A percentile compares a stretch with the other conserved stretches of the same genome.
Conservation (phyloP, 495 filamentous ascomycete genomes). For the Neurospora sp. region DNA sequence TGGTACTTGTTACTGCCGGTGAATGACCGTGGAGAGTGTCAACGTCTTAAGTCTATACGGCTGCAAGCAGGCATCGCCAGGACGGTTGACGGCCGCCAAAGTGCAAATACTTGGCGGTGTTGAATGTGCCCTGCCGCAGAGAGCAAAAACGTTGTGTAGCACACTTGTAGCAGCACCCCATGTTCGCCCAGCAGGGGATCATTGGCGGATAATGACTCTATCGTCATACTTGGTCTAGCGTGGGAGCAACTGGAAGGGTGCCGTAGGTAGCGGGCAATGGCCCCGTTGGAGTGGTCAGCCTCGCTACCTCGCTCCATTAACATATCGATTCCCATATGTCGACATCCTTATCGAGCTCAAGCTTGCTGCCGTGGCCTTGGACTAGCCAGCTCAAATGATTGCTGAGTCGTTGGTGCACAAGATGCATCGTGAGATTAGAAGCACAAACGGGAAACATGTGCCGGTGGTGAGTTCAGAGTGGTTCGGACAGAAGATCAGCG, state of each 20-base stretch:
- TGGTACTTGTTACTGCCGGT: no score
- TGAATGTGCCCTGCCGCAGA: not conserved
- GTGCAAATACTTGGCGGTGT: not conserved
- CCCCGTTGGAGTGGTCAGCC: not conserved
- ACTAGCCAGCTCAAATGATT: not conserved
- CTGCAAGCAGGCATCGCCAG: not conserved
- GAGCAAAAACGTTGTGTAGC: not conserved
- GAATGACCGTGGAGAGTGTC: not conserved
- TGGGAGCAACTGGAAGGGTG: not conserved
- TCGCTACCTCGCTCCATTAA: not conserved
- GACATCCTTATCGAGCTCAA: not conserved
- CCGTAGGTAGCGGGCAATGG: not conserved
- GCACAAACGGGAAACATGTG: not conserved
- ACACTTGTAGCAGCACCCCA: not conserved
- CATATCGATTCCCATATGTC: not conserved
- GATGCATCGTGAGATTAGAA: not conserved
- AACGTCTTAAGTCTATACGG: not conserved
- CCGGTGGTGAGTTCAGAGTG: not conserved
- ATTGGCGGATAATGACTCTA: not conserved
- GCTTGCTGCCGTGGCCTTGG: not conserved
- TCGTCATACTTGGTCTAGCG: not conserved
- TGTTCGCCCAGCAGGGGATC: not conserved
- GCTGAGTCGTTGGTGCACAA: not conserved
- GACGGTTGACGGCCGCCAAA: not conserved
- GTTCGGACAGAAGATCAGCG: not conserved